Evolutionary conservation across 805 yeast genomes (phyloP), one percentile per base, ranked within the genome.

Genomic region (Wickerhamomyces bisporus): DNA sequence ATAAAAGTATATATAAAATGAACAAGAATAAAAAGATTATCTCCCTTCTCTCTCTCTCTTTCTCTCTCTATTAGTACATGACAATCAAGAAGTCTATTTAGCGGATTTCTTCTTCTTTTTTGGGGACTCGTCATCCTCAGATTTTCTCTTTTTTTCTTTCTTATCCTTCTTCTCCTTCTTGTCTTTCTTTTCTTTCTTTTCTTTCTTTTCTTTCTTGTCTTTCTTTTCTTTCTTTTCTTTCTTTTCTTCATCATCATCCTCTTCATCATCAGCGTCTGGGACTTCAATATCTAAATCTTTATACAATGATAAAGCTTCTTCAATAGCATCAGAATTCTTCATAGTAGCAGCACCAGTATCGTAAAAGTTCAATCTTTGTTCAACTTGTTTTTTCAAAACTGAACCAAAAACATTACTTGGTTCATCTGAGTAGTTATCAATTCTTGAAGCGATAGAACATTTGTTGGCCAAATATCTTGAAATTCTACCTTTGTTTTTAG

Each of bases 401-500:
- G 77, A 73, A 64, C 98, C 98, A 55, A 93, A 93, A 37, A 78
- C 86, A 45, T 82, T 84, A 32, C 87, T 73, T 57, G 98, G 97
- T 62, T 82, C 86, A 62, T 93, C 98, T 41, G 96, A 83, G 67
- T 87, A 93, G 71, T 87, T 87, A 70, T 93, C 98, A 58, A 93
- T 91, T 77, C 98, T 87, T 36, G 96, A 87, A 43, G 98, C 98
- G 70, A 93, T 91, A 30, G 98, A 84, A 78, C 98, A 91, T 71
- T 93, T 93, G 83, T 93, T 93, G 50, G 98, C 98, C 68, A 93
- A 74, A 70, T 89, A 93, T 71, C 98, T 84, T 35, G 98, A 91
- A 53, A 93, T 93, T 77, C 98, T 84, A 68, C 98, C 98, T 80
- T 93, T 93, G 75, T 93, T 93, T 74, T 93, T 93, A 50, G 94